phyloP scores from a whole-genome alignment of 805 yeast species.

The Yamadazyma insecticola region DNA sequence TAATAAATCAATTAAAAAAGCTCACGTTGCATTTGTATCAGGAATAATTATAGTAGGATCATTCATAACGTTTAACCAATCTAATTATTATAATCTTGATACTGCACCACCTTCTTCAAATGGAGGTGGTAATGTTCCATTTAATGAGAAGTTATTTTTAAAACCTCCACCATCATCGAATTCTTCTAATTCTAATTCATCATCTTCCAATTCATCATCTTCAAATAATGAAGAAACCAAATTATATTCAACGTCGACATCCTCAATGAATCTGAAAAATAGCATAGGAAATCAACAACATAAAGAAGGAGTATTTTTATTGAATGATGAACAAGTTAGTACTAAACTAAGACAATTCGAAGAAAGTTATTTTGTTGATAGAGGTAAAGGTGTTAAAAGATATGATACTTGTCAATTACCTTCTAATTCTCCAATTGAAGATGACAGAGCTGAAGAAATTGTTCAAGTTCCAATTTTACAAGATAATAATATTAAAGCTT shows the following conservation, averaged over 20 bases:
- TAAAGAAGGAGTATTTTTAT: constrained; percentile 52
- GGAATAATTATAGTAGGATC: constrained; percentile 42
- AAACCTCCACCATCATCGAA: constrained; percentile 3
- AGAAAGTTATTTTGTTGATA: constrained; percentile 72
- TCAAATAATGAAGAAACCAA: constrained; percentile 15
- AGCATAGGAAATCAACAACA: constrained; percentile 42
- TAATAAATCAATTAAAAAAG: constrained; percentile 18
- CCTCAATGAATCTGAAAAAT: constrained; percentile 38
- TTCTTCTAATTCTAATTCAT: neutral
- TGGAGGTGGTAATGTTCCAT: constrained; percentile 4
- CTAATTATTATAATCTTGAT: constrained; percentile 39
- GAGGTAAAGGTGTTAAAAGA: constrained; percentile 83
- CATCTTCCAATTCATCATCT: constrained; percentile 1
- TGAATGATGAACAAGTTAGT: constrained; percentile 70
- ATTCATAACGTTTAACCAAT: constrained; percentile 34
- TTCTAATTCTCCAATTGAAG: constrained; percentile 91
- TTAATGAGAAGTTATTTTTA: no score
- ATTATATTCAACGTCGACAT: constrained; percentile 37
- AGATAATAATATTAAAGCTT: constrained; percentile 50
- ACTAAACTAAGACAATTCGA: constrained; percentile 64
- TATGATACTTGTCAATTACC: constrained; percentile 89
- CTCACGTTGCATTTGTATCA: constrained; percentile 36
- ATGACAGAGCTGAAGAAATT: constrained; percentile 81
- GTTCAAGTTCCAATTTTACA: constrained; percentile 66
- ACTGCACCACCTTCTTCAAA: constrained; percentile 12